Evolutionary conservation across 305 asterid genomes (phyloP).

Genomic region (Fraxinus albicans): DNA sequence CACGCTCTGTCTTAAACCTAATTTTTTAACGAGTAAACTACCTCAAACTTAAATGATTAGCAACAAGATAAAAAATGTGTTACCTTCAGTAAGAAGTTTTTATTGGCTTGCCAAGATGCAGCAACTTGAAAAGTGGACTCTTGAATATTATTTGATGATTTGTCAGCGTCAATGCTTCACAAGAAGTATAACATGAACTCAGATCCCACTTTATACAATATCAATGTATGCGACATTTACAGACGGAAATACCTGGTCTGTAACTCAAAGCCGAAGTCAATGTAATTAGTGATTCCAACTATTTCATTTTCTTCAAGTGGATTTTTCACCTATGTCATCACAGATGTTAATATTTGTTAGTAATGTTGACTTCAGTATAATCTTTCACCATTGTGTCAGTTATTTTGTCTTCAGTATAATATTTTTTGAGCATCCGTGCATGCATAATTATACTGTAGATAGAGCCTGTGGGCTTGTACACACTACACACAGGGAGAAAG

Average conservation of each 20-base stretch:
- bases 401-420: not conserved
- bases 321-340: constrained; percentile 60
- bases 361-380: not conserved
- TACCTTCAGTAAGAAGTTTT: constrained; percentile 80
- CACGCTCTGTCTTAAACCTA: not conserved
- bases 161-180: constrained; percentile 60
- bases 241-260: constrained; percentile 59
- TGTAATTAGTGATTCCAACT: constrained; percentile 90
- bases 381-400: not conserved
- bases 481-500: constrained; percentile 14
- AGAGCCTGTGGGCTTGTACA: not conserved
- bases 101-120: constrained; percentile 98
- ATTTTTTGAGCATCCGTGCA: not conserved
- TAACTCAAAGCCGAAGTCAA: constrained; percentile 90
- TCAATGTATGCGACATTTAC: not conserved
- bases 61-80: not conserved
- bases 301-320: constrained; percentile 78
- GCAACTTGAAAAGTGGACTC: constrained; percentile 85
- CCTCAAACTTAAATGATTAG: not conserved
- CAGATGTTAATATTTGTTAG: constrained; percentile 23
- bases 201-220: constrained; percentile 12
- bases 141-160: constrained; percentile 44
- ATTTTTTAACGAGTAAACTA: not conserved
- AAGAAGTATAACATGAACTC: constrained; percentile 22
- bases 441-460: not conserved